Conservation (phyloP, 2,329 filamentous ascomycete genomes). For the Chaetothyriales sp. region DNA sequence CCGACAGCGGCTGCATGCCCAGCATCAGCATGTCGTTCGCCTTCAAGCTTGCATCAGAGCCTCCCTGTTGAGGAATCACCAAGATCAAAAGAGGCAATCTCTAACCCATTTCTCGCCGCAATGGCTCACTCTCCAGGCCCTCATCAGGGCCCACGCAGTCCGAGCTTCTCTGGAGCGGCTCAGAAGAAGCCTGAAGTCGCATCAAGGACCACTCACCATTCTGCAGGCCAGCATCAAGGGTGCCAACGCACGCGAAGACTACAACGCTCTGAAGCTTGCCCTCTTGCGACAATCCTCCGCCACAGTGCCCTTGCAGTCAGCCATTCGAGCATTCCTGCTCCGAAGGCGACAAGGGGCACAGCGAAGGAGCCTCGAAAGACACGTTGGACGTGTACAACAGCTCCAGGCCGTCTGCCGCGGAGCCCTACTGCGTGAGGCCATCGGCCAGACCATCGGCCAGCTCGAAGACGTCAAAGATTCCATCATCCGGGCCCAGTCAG, state of each 20-base stretch:
- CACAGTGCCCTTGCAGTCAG: constrained; percentile 52
- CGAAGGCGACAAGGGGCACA: constrained; percentile 23
- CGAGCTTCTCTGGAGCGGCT: constrained; percentile 23
- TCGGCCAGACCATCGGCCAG: constrained; percentile 47
- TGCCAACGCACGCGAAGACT: constrained; percentile 28
- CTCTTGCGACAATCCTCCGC: constrained; percentile 45
- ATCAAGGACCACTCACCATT: constrained; percentile 31
- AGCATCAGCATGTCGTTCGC: constrained; percentile 32
- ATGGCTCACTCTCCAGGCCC: constrained; percentile 34
- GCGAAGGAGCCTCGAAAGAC: constrained; percentile 20
- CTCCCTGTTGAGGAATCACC: constrained; percentile 24
- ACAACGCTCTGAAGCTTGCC: constrained; percentile 33
- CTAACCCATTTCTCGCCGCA: constrained; percentile 28
- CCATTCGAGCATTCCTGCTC: constrained; percentile 25
- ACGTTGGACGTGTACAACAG: constrained; percentile 22
- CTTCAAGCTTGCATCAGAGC: constrained; percentile 27
- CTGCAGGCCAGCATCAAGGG: constrained; percentile 42
- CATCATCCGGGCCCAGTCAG: constrained; percentile 57
- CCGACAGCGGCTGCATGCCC: constrained; percentile 9
- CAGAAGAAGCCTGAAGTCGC: constrained; percentile 28
- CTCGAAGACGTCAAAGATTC: constrained; percentile 55
- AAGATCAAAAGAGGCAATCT: constrained; percentile 27
- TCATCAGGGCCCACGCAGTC: constrained; percentile 27
- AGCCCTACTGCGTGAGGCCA: constrained; percentile 27
- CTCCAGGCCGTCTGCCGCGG: constrained; percentile 30